Evolutionary conservation across 2,329 filamentous ascomycete species (phyloP).

Genomic region (Cordyceps fumosorosea): DNA sequence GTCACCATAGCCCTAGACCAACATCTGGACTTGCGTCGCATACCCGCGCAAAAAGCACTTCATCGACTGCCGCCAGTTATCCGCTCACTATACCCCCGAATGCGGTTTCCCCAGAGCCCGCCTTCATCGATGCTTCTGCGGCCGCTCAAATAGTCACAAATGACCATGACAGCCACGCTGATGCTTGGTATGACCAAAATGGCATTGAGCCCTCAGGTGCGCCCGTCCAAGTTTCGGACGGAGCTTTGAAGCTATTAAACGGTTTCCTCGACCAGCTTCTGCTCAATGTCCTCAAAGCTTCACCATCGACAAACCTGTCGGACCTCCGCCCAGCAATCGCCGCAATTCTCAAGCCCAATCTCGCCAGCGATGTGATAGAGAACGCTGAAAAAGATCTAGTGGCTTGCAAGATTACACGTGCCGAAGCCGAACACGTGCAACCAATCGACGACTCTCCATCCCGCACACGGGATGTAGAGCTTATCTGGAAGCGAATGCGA

Average conservation of each 20-base stretch:
- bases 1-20: slow-evolving; percentile 23
- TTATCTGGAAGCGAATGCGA: slow-evolving; percentile 88
- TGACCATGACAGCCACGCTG: slow-evolving; percentile 70
- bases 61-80: slow-evolving; percentile 52
- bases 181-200: slow-evolving; percentile 63
- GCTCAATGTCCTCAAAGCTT: slow-evolving; percentile 77
- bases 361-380: slow-evolving; percentile 77
- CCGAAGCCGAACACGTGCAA: slow-evolving; percentile 63
- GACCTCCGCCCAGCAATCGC: slow-evolving; percentile 74
- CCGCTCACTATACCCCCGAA: slow-evolving; percentile 60
- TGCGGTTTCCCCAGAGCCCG: slow-evolving; percentile 66
- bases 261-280: slow-evolving; percentile 89
- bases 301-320: slow-evolving; percentile 69
- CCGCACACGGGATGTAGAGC: slow-evolving; percentile 78
- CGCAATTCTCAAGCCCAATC: slow-evolving; percentile 81
- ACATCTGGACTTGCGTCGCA: slow-evolving; percentile 28
- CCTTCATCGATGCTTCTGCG: slow-evolving; percentile 81
- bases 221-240: slow-evolving; percentile 64
- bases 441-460: slow-evolving; percentile 41
- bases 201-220: slow-evolving; percentile 59
- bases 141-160: slow-evolving; percentile 89
- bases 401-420: slow-evolving; percentile 64
- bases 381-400: slow-evolving; percentile 76
- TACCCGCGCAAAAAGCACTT: slow-evolving; percentile 56
- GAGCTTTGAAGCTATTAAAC: slow-evolving; percentile 75